Evolutionary conservation across 2,329 filamentous ascomycete species (phyloP).

Genomic region (Aotearoamyces nothofagi): DNA sequence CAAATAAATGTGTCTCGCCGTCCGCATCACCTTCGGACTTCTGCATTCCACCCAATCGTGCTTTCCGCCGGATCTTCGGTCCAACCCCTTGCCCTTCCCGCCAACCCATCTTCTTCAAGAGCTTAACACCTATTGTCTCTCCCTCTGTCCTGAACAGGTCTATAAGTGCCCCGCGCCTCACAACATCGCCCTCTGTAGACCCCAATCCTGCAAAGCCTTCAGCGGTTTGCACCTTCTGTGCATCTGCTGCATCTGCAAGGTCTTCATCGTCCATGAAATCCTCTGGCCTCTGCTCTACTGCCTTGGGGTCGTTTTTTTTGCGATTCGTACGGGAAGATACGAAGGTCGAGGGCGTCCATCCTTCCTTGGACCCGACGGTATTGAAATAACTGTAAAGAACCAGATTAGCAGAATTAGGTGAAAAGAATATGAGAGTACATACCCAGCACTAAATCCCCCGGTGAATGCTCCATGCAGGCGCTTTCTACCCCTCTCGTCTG

Average conservation of each 20-base stretch:
- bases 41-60: conserved; percentile 45
- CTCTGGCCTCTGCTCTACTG: conserved; percentile 49
- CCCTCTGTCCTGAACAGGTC: conserved; percentile 59
- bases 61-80: conserved; percentile 64
- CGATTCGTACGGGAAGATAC: conserved; percentile 77
- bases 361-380: conserved; percentile 94
- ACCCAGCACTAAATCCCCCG: conserved; percentile 93
- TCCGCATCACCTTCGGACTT: conserved; percentile 22
- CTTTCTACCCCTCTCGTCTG: conserved; percentile 80
- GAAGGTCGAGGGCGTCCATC: conserved; percentile 87
- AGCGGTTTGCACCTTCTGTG: conserved; percentile 57
- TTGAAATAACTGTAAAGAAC: conserved; percentile 67
- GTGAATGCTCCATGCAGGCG: conserved; percentile 93
- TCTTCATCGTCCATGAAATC: conserved; percentile 99
- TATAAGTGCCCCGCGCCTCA: conserved; percentile 38
- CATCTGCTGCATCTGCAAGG: conserved; percentile 70
- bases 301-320: conserved; percentile 46
- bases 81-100: conserved; percentile 86
- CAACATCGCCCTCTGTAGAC: conserved; percentile 39
- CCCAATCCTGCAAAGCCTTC: conserved; percentile 65
- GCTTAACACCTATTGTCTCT: conserved; percentile 74
- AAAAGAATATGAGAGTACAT: conserved; percentile 22
- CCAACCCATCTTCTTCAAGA: conserved; percentile 92
- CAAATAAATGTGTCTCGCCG: conserved; percentile 54
- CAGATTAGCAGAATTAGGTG: conserved; percentile 1